Evolutionary conservation across 2,329 filamentous ascomycete species (phyloP).

Genomic region (Dichotomopilus funicola): DNA sequence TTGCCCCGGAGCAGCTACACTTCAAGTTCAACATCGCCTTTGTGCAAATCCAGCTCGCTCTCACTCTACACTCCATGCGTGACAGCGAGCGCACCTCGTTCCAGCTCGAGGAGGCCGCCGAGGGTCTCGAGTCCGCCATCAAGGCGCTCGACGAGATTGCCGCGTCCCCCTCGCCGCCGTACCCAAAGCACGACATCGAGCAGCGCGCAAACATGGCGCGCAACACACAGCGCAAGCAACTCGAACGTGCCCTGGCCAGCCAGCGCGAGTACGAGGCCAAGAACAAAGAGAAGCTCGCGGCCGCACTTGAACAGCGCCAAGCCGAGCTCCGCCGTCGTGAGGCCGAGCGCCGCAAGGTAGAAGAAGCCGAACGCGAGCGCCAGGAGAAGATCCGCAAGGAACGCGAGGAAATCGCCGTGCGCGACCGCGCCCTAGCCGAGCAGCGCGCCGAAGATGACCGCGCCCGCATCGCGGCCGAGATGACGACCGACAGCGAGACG

Average conservation of each 20-base stretch:
- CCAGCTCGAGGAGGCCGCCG: conserved; percentile 73
- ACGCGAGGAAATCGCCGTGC: conserved; percentile 70
- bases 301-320: conserved; percentile 73
- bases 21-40: conserved; percentile 98
- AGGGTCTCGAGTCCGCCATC: conserved; percentile 81
- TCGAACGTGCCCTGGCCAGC: conserved; percentile 75
- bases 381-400: conserved; percentile 82
- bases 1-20: conserved; percentile 77
- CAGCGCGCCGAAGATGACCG: conserved; percentile 65
- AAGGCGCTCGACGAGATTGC: conserved; percentile 60
- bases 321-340: conserved; percentile 72
- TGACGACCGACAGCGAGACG: conserved; percentile 75
- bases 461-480: conserved; percentile 64
- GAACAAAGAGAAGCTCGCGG: conserved; percentile 80
- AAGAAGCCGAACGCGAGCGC: conserved; percentile 64
- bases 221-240: conserved; percentile 88
- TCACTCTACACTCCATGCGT: conserved; percentile 65
- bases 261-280: conserved; percentile 90
- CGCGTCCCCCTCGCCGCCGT: conserved; percentile 63
- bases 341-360: conserved; percentile 61
- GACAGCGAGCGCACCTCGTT: conserved; percentile 71
- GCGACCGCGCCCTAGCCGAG: conserved; percentile 66
- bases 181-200: conserved; percentile 84
- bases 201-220: conserved; percentile 95
- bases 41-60: conserved; percentile 89